These are phyloP conservation scores for Apophysomyces variabilis DNA, from an alignment of 371 early-diverging fungal species.

Conservation along the genomic window DNA sequence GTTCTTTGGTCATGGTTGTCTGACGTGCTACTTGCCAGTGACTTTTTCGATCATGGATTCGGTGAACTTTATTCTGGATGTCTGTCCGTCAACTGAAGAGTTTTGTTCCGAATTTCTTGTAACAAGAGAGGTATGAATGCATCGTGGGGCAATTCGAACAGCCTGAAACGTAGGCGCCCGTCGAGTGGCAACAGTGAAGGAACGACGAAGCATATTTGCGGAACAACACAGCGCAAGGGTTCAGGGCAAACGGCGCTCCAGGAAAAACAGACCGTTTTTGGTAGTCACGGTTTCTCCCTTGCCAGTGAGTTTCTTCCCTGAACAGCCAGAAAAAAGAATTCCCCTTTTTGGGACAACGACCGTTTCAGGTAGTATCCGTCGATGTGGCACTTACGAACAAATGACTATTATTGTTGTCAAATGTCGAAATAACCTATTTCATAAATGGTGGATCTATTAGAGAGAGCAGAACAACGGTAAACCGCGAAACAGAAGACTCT, in stretches of 20 bases:
- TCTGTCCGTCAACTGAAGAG: background rate
- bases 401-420: too few species aligned
- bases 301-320: background rate
- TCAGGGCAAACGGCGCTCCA: background rate
- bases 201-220: slow-evolving; percentile 11
- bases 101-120: background rate
- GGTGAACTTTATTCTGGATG: slow-evolving; percentile 3
- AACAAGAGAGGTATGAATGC: background rate
- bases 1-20: background rate
- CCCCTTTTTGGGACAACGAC: too few species aligned
- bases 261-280: background rate
- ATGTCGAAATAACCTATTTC: too few species aligned
- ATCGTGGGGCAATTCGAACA: slow-evolving; percentile 13
- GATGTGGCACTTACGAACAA: too few species aligned
- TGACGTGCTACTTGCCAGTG: slow-evolving; percentile 13
- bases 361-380: too few species aligned
- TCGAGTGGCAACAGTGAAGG: slow-evolving; percentile 15
- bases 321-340: too few species aligned
- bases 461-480: too few species aligned
- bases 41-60: slow-evolving; percentile 17
- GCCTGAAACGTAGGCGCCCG: slow-evolving; percentile 1
- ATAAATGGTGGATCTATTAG: too few species aligned
- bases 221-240: slow-evolving; percentile 1
- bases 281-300: background rate
- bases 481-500: too few species aligned